These are phyloP conservation scores for Leccinum incarnatum DNA, from an alignment of 768 basidiomycete species.

Conservation along the genomic window DNA sequence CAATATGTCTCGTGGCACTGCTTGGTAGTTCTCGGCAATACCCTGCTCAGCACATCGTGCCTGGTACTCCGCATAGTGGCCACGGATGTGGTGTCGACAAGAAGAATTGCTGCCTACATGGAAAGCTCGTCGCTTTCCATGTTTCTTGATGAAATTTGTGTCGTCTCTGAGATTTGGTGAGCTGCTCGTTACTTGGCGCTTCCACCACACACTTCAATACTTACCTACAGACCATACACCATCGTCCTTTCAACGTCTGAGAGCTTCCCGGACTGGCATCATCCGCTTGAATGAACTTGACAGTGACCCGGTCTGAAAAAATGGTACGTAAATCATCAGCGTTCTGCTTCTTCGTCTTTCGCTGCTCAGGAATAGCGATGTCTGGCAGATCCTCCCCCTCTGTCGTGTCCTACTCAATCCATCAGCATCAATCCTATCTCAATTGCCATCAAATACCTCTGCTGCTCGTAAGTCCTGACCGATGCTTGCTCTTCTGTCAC, in stretches of 20 bases:
- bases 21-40: background rate
- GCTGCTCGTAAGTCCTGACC: background rate
- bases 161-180: background rate
- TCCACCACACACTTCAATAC: background rate
- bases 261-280: background rate
- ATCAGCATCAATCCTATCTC: background rate
- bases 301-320: background rate
- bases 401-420: background rate
- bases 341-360: background rate
- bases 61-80: background rate
- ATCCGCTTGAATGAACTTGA: background rate
- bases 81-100: background rate
- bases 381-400: background rate
- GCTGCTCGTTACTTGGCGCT: background rate
- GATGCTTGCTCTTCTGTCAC: background rate
- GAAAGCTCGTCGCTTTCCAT: background rate
- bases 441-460: background rate
- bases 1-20: background rate
- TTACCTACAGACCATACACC: background rate
- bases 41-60: background rate
- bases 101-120: background rate
- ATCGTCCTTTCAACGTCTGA: background rate
- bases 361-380: background rate
- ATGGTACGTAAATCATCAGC: background rate
- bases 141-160: background rate